phyloP scores from a whole-genome alignment of 768 basidiomycete genomes.

The Pholiota molesta region DNA sequence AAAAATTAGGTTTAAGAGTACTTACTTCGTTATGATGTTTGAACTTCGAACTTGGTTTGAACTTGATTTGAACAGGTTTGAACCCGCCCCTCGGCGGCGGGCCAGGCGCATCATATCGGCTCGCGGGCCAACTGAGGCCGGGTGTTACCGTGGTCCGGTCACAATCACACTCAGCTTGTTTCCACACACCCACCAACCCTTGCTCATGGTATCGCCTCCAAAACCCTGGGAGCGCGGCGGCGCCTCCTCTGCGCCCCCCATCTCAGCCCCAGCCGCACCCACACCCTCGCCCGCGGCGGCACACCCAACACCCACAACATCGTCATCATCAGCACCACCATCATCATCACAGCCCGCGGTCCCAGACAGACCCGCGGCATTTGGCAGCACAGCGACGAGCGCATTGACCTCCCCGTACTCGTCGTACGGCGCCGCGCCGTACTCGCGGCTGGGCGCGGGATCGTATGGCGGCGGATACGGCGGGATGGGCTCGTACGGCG shows the following conservation, averaged over 20 bases:
- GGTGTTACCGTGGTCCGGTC: neutral
- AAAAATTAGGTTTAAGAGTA: too few relatives aligned
- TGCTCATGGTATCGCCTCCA: constrained; percentile 76
- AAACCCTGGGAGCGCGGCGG: constrained; percentile 84
- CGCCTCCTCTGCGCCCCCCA: constrained; percentile 28
- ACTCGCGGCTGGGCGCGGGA: constrained; percentile 36
- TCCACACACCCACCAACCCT: neutral
- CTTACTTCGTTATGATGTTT: too few relatives aligned
- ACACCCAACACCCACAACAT: constrained; percentile 10
- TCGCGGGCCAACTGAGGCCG: neutral
- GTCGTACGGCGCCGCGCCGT: constrained; percentile 44
- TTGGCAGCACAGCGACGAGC: constrained; percentile 39
- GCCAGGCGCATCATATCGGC: neutral
- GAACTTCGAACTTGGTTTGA: too few relatives aligned
- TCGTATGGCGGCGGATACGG: constrained; percentile 28
- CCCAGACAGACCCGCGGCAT: constrained; percentile 64
- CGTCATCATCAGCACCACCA: constrained; percentile 12
- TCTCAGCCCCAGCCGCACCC: constrained; percentile 25
- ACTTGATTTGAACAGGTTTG: too few relatives aligned
- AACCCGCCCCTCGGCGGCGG: too few relatives aligned
- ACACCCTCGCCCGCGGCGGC: constrained; percentile 29
- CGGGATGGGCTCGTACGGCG: constrained; percentile 24
- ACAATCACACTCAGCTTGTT: neutral
- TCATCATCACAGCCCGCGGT: constrained; percentile 41
- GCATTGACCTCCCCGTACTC: constrained; percentile 35